Evolutionary conservation across 2,329 filamentous ascomycete species (phyloP).

Genomic region (Sporothrix phasma): DNA sequence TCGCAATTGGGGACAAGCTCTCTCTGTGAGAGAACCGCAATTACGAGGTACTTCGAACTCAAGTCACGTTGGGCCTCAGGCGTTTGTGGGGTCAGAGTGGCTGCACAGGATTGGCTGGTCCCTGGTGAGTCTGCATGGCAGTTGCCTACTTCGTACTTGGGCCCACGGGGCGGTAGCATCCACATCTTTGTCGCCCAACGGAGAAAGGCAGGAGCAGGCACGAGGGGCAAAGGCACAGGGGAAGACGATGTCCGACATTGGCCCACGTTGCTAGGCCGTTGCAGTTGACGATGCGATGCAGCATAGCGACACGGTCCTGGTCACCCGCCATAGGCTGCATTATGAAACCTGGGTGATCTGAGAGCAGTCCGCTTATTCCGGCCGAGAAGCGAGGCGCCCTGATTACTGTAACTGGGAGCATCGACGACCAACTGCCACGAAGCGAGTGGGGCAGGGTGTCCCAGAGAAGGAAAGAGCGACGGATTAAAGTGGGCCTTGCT

Average conservation of each 20-base stretch:
- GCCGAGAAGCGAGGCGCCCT: not conserved
- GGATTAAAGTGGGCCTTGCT: not conserved
- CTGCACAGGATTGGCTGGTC: not conserved
- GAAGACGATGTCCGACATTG: not conserved
- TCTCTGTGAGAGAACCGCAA: not conserved
- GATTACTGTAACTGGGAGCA: not conserved
- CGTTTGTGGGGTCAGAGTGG: not conserved
- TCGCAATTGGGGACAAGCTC: not conserved
- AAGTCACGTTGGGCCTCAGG: not conserved
- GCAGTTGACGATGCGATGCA: slow-evolving; percentile 1
- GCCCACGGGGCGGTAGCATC: too few relatives aligned
- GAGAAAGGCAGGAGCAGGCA: not conserved
- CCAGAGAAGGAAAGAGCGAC: not conserved
- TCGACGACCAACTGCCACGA: not conserved
- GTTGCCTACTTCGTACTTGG: too few relatives aligned
- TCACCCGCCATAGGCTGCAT: not conserved
- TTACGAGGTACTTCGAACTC: too few relatives aligned
- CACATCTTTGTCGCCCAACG: not conserved
- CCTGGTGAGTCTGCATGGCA: slow-evolving; percentile 1
- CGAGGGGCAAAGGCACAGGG: not conserved
- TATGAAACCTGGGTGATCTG: too few relatives aligned
- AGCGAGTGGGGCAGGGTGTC: not conserved
- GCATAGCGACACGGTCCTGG: not conserved
- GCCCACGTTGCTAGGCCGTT: not conserved
- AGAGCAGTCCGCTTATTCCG: not conserved